Evolutionary conservation across 805 yeast genomes (phyloP).

Genomic region (Saturnispora zaruensis): DNA sequence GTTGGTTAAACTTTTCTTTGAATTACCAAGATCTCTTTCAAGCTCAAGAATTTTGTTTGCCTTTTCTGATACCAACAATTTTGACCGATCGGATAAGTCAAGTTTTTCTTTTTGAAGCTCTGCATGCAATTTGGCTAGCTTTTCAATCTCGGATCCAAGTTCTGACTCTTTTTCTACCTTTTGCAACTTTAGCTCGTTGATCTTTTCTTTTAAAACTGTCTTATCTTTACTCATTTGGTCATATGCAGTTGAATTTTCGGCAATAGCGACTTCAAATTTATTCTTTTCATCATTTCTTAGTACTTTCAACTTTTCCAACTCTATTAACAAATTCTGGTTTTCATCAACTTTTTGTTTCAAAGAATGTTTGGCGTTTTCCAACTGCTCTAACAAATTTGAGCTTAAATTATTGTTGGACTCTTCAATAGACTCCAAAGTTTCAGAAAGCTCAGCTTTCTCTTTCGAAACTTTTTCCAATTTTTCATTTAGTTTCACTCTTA

Average conservation of each 20-base stretch:
- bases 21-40: neutral
- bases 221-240: neutral
- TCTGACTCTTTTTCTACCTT: neutral
- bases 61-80: neutral
- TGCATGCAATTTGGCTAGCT: neutral
- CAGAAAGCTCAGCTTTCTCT: neutral
- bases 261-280: neutral
- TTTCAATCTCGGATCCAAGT: neutral
- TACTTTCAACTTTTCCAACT: neutral
- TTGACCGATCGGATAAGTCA: neutral
- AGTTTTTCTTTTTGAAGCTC: neutral
- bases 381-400: neutral
- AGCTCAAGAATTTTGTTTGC: neutral
- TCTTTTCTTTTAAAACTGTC: neutral
- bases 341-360: neutral
- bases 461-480: neutral
- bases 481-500: neutral
- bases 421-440: neutral
- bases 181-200: neutral
- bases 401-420: neutral
- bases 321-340: neutral
- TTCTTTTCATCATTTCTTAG: neutral
- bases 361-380: neutral
- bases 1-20: neutral
- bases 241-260: neutral